phyloP scores from a whole-genome alignment of 2,329 filamentous ascomycete genomes.

The Zasmidium cellare region DNA sequence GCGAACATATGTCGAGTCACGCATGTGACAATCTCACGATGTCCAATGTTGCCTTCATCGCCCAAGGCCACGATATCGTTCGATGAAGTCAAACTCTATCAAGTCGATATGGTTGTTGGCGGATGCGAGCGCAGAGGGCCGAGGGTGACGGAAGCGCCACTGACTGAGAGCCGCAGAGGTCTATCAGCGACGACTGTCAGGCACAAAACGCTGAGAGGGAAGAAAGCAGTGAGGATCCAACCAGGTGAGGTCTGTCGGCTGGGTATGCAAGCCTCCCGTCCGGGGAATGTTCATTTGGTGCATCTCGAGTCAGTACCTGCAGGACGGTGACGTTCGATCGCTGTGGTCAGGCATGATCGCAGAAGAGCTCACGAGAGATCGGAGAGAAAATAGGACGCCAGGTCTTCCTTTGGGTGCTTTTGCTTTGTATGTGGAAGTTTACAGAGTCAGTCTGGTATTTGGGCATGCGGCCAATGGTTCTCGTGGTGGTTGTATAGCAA shows the following conservation, averaged over 20 bases:
- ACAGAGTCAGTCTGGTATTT: conserved; percentile 14
- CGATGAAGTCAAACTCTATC: conserved; percentile 1
- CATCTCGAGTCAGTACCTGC: conserved; percentile 7
- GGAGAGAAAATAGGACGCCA: neutral
- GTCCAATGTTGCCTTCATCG: neutral
- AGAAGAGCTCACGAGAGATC: conserved; percentile 1
- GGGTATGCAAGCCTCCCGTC: conserved; percentile 13
- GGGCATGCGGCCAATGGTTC: neutral
- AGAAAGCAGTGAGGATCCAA: conserved; percentile 9
- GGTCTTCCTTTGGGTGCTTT: neutral
- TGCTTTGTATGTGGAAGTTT: conserved; percentile 14
- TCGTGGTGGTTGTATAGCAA: neutral
- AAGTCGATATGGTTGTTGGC: neutral
- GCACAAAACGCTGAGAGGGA: conserved; percentile 12
- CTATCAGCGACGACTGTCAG: conserved; percentile 17
- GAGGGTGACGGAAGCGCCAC: conserved; percentile 9
- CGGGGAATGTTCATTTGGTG: conserved; percentile 9
- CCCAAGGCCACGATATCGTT: neutral
- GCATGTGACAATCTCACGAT: neutral
- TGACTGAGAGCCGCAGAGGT: conserved; percentile 13
- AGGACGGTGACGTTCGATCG: conserved; percentile 1
- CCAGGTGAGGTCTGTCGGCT: conserved; percentile 1
- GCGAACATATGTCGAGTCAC: neutral
- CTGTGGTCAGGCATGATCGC: neutral
- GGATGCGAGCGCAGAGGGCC: neutral